Percentiles rank a stretch among this genome's conserved stretches.
These are phyloP conservation scores for Cyberlindnera maritima DNA, from an alignment of 805 yeast genomes.

Conservation along the genomic window DNA sequence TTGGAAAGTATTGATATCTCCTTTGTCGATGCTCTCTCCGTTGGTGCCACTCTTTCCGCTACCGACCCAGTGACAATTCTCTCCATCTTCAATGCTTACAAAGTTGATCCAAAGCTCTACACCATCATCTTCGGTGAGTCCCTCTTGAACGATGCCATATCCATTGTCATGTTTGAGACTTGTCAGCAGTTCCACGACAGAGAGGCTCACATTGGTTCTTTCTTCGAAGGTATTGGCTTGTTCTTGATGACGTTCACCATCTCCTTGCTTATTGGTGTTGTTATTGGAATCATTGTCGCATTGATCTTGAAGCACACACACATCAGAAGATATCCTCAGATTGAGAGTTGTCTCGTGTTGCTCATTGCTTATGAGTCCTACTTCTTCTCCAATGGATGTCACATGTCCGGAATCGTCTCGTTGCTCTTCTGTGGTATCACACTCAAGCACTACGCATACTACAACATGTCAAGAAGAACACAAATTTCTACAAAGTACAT, in stretches of 20 bases:
- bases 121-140: slow-evolving; percentile 98
- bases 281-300: slow-evolving; percentile 87
- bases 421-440: slow-evolving; percentile 95
- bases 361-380: slow-evolving; percentile 93
- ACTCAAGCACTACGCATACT: slow-evolving; percentile 93
- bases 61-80: slow-evolving; percentile 98
- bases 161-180: slow-evolving; percentile 98
- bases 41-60: slow-evolving; percentile 96
- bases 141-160: slow-evolving; percentile 91
- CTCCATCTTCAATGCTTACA: slow-evolving; percentile 94
- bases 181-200: slow-evolving; percentile 95
- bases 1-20: slow-evolving; percentile 84
- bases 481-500: slow-evolving; percentile 95
- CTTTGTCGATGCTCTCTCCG: slow-evolving; percentile 95
- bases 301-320: slow-evolving; percentile 87
- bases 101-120: slow-evolving; percentile 95
- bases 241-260: slow-evolving; percentile 92
- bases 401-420: slow-evolving; percentile 98
- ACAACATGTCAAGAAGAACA: slow-evolving; percentile 94
- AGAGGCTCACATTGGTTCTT: slow-evolving; percentile 65
- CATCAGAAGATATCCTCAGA: slow-evolving; percentile 91
- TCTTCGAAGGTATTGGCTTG: slow-evolving; percentile 91
- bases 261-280: slow-evolving; percentile 83
- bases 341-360: slow-evolving; percentile 90
- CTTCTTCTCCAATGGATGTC: slow-evolving; percentile 97